A percentile compares a stretch with the other conserved stretches of the same genome.
Conservation (phyloP, 2,329 filamentous ascomycete genomes). For the Penicillium brevicompactum region DNA sequence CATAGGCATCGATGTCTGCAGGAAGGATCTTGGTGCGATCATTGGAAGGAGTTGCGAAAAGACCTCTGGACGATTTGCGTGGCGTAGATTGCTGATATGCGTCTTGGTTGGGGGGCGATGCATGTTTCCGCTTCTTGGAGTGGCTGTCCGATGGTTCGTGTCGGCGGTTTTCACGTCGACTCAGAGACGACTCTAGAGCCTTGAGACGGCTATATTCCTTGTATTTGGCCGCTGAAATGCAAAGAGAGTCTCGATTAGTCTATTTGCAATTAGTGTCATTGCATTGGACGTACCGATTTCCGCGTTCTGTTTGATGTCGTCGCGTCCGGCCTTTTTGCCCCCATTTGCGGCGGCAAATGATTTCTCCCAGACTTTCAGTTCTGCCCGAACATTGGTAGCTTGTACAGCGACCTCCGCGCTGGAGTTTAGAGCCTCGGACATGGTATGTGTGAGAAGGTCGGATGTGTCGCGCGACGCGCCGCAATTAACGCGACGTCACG, state of each 20-base stretch:
- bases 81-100: conserved; percentile 32
- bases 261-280: neutral
- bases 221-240: conserved; percentile 47
- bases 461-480: conserved; percentile 2
- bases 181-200: conserved; percentile 32
- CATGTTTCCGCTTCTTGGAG: conserved; percentile 37
- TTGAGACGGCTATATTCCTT: conserved; percentile 50
- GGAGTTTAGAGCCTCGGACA: conserved; percentile 28
- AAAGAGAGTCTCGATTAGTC: neutral
- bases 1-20: conserved; percentile 47
- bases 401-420: conserved; percentile 29
- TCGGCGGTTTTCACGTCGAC: conserved; percentile 22
- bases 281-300: conserved; percentile 43
- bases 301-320: conserved; percentile 51
- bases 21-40: conserved; percentile 35
- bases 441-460: conserved; percentile 22
- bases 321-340: conserved; percentile 47
- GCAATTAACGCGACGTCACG: conserved; percentile 29
- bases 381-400: conserved; percentile 40
- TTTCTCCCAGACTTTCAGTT: conserved; percentile 53
- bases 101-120: conserved; percentile 31
- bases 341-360: conserved; percentile 45
- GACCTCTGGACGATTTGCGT: conserved; percentile 35
- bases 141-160: conserved; percentile 17
- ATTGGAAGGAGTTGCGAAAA: conserved; percentile 37